phyloP scores from a whole-genome alignment of 768 basidiomycete genomes.

The Rhodotorula babjevae region DNA sequence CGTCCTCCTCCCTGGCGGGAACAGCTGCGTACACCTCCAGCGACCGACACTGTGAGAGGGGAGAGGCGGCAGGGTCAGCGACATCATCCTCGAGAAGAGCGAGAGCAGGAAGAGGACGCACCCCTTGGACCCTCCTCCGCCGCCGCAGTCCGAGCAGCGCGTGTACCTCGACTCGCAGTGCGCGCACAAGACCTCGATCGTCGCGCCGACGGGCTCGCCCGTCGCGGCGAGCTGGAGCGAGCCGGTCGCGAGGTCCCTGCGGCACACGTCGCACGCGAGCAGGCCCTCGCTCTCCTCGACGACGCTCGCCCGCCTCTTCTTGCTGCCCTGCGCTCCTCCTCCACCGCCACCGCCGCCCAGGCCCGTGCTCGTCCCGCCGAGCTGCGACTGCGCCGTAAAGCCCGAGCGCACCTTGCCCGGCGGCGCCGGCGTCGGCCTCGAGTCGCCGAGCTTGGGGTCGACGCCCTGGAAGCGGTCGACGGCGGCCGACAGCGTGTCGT shows the following conservation, averaged over 20 bases:
- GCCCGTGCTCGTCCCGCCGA: neutral
- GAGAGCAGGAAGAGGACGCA: neutral
- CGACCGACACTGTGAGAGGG: constrained; percentile 31
- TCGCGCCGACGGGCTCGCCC: constrained; percentile 20
- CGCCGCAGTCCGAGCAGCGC: constrained; percentile 42
- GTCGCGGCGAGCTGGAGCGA: neutral
- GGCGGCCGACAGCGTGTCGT: constrained; percentile 19
- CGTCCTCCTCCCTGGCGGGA: constrained; percentile 36
- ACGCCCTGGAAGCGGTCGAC: constrained; percentile 18
- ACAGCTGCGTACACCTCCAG: constrained; percentile 42
- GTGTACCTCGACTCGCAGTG: constrained; percentile 37
- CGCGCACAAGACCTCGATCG: constrained; percentile 40
- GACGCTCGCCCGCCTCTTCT: constrained; percentile 25
- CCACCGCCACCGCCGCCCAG: too few species aligned
- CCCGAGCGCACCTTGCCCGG: constrained; percentile 24
- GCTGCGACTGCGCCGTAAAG: neutral
- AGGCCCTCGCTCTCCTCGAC: constrained; percentile 14
- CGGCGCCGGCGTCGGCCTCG: constrained; percentile 11
- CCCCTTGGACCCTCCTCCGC: constrained; percentile 41
- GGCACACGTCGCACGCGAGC: constrained; percentile 31
- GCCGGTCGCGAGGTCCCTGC: constrained; percentile 18
- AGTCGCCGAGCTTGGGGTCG: neutral
- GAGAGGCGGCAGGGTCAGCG: too few species aligned
- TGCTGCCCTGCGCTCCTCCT: neutral
- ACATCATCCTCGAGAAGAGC: neutral